Conservation (phyloP, 2,329 filamentous ascomycete genomes). For the Diaporthe citriasiana region DNA sequence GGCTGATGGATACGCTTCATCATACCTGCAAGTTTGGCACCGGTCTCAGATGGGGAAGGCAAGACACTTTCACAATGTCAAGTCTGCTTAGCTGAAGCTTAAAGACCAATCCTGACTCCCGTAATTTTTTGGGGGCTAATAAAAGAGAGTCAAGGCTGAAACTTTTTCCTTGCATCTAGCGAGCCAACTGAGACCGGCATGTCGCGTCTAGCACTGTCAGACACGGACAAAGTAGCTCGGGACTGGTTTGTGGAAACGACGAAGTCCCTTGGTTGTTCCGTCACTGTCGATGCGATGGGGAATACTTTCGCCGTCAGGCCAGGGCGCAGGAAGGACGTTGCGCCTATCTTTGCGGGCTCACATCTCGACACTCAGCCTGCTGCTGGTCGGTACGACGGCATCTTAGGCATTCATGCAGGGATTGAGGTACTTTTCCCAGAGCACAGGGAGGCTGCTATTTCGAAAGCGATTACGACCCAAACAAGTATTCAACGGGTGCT, state of each 20-base stretch:
- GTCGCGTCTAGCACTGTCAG: conserved; percentile 79
- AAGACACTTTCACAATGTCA: conserved; percentile 51
- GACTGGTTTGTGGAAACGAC: conserved; percentile 82
- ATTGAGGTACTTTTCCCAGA: conserved; percentile 64
- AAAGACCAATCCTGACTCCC: fast-evolving
- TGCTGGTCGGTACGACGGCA: conserved; percentile 82
- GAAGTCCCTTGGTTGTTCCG: conserved; percentile 73
- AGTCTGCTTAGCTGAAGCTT: neutral
- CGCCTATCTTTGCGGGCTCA: conserved; percentile 78
- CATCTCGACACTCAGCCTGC: conserved; percentile 76
- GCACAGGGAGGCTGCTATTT: neutral
- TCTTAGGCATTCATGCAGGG: conserved; percentile 80
- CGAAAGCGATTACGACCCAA: neutral
- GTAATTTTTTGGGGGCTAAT: conserved; percentile 17
- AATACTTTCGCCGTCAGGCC: conserved; percentile 83
- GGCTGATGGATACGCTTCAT: conserved; percentile 75
- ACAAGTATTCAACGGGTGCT: neutral
- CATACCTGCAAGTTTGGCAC: conserved; percentile 76
- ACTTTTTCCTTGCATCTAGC: conserved; percentile 49
- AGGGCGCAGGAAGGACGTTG: conserved; percentile 68
- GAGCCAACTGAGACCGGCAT: conserved; percentile 78
- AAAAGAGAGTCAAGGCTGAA: conserved; percentile 36
- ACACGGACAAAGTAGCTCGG: conserved; percentile 78
- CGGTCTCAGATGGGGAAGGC: conserved; percentile 77
- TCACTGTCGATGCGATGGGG: conserved; percentile 81